Evolutionary conservation across 106 monocot species (phyloP).

Genomic region (Narthecium ossifragum): DNA sequence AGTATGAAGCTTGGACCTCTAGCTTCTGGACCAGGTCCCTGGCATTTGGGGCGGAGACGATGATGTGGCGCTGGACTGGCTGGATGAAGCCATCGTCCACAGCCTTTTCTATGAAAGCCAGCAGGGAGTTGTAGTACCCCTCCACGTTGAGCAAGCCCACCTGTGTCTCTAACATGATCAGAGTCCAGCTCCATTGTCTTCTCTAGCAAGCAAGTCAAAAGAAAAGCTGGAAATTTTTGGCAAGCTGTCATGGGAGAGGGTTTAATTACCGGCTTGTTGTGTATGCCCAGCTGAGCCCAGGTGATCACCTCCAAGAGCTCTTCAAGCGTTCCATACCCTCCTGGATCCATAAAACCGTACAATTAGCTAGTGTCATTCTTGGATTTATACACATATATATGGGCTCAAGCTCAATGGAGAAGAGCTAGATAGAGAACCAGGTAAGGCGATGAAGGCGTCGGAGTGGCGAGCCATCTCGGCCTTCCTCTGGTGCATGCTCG

Average conservation of each 20-base stretch:
- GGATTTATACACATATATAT: background rate
- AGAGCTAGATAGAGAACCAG: conserved; percentile 29
- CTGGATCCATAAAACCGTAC: too few species aligned
- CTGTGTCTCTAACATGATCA: conserved; percentile 13
- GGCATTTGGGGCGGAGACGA: conserved; percentile 54
- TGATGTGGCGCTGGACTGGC: conserved; percentile 49
- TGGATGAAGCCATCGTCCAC: conserved; percentile 80
- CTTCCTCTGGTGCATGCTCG: conserved; percentile 68
- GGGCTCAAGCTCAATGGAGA: background rate
- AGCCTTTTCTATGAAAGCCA: conserved; percentile 75
- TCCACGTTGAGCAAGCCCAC: conserved; percentile 89
- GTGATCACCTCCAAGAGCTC: conserved; percentile 83
- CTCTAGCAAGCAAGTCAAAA: background rate
- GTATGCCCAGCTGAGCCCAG: conserved; percentile 91
- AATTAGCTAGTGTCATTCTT: too few species aligned
- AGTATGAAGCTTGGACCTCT: conserved; percentile 28
- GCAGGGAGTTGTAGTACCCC: conserved; percentile 74
- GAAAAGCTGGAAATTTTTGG: background rate
- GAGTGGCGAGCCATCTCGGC: conserved; percentile 76
- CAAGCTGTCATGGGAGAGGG: too few species aligned
- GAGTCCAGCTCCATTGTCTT: background rate
- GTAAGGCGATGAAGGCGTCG: conserved; percentile 81
- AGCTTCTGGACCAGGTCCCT: conserved; percentile 62
- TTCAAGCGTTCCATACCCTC: conserved; percentile 83
- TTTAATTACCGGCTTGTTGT: conserved; percentile 60